Conservation (phyloP, 2,329 filamentous ascomycete genomes). For the Aspergillus costaricaensis region DNA sequence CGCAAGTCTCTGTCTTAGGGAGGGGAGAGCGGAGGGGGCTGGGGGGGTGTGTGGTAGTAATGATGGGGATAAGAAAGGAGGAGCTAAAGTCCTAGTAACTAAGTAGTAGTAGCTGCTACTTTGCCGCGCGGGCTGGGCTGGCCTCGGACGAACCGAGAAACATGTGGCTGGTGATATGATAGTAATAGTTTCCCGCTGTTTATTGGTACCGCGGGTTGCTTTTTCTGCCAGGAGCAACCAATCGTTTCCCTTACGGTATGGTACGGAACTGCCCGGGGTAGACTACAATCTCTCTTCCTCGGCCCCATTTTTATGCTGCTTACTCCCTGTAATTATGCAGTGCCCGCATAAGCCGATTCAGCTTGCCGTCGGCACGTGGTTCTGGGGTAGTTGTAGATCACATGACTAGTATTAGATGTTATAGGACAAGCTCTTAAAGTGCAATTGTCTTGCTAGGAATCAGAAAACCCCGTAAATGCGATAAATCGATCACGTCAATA, state of each 20-base stretch:
- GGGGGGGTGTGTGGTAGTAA: slow-evolving; percentile 1
- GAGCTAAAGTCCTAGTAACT: slow-evolving; percentile 7
- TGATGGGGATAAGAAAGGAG: slow-evolving; percentile 20
- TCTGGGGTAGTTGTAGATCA: not conserved
- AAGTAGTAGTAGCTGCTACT: not conserved
- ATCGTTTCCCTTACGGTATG: slow-evolving; percentile 19
- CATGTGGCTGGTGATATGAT: slow-evolving; percentile 44
- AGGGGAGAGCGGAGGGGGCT: slow-evolving; percentile 16
- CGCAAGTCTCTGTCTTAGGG: slow-evolving; percentile 26
- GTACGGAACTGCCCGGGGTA: not conserved
- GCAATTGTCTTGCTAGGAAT: too few relatives aligned
- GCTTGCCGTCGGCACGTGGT: slow-evolving; percentile 29
- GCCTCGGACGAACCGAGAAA: slow-evolving; percentile 41
- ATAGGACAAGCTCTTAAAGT: too few relatives aligned
- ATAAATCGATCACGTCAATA: too few relatives aligned
- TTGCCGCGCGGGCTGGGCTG: slow-evolving; percentile 23
- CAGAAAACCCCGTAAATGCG: too few relatives aligned
- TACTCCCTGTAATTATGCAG: slow-evolving; percentile 30
- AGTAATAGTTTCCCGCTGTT: slow-evolving; percentile 14
- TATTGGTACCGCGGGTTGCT: slow-evolving; percentile 25
- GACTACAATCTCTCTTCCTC: not conserved
- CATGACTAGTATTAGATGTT: too few relatives aligned
- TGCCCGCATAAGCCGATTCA: slow-evolving; percentile 8
- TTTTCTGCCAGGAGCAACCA: slow-evolving; percentile 10
- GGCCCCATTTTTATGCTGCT: slow-evolving; percentile 21